Percentiles rank a stretch among this genome's conserved stretches.
Evolutionary conservation across 1,284 basidiomycete genomes (phyloP).

Genomic region (Apiotrichum montevideense): DNA sequence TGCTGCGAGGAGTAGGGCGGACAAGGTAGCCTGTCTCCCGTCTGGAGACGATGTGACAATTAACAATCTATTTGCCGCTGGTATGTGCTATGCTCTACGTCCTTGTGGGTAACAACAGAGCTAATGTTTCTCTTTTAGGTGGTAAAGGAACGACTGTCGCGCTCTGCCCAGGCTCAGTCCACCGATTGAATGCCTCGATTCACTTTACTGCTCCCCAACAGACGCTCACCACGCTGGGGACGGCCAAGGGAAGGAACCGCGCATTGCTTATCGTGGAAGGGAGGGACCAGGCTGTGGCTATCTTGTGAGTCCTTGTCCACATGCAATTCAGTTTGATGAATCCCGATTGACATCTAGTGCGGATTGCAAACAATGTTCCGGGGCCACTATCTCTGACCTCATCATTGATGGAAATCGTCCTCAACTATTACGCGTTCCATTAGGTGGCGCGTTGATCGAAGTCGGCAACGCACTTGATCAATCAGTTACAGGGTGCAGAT

Average conservation of each 20-base stretch:
- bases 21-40: slow-evolving; percentile 21
- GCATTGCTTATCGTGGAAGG: slow-evolving; percentile 43
- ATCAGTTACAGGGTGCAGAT: slow-evolving; percentile 38
- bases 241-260: slow-evolving; percentile 31
- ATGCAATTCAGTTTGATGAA: not conserved
- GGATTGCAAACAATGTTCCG: slow-evolving; percentile 41
- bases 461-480: slow-evolving; percentile 45
- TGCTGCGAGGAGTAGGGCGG: not conserved
- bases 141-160: slow-evolving; percentile 32
- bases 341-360: slow-evolving; percentile 25
- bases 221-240: slow-evolving; percentile 30
- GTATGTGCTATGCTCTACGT: slow-evolving; percentile 18
- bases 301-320: slow-evolving; percentile 24
- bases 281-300: slow-evolving; percentile 34
- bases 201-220: slow-evolving; percentile 38
- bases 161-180: slow-evolving; percentile 42
- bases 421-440: slow-evolving; percentile 38
- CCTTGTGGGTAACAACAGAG: too few species aligned
- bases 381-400: slow-evolving; percentile 34
- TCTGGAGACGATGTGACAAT: slow-evolving; percentile 40
- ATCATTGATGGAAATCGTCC: slow-evolving; percentile 47
- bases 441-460: slow-evolving; percentile 43
- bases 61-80: slow-evolving; percentile 34
- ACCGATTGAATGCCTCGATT: slow-evolving; percentile 37
- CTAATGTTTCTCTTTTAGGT: slow-evolving; percentile 17